Evolutionary conservation across 345 rosid species (phyloP), one percentile per base, ranked within the genome.

Genomic region (Raphanus raphanistrum): DNA sequence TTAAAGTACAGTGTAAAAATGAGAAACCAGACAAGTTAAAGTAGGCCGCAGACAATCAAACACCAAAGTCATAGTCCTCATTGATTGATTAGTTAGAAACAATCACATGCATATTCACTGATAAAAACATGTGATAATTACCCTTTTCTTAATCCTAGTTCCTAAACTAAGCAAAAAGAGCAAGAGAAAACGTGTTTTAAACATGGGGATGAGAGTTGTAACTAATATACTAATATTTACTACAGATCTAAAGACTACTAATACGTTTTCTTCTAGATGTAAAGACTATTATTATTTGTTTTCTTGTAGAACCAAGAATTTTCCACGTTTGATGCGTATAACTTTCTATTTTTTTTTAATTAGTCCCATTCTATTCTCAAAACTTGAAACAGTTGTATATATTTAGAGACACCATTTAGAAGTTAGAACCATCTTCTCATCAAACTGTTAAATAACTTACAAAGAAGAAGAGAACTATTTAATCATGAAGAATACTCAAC

Each of bases 291-390:
- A 50, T 17, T 63, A 63, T 16, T 50, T 35, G 2, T 69, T 3
- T 50, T 71, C 13, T 66, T 72, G 25, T 66, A 78, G 76, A 78
- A 66, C 76, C 25, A 45, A 55, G 48, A 70, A 54, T 71, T 27
- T 71, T n/a, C 12, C 81, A 78, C 81, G 81, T 78, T 66, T 78
- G 31, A 58, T 72, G 11, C 67, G 50, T 57, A 66, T 25, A 25
- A 25, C 0, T 9, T 72, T 67, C 66, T 4, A 2, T 6, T 76
- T 10, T 76, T 10, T 57, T 76, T 38, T 52, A 9, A 16, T 54
- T 27, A 16, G 27, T 54, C 2, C 17, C 9, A 52, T 21, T 43
- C n/a, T 45, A 4, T 45, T 45, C 52, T 41, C n/a, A 0, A 11
- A 41, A 41, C 48, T 45, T 45, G 50, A 11, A 45, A 12, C 15